Percentiles rank a stretch among this genome's conserved stretches.
These are phyloP conservation scores for Beauveria brongniartii DNA, from an alignment of 2,329 filamentous ascomycete species.

Conservation along the genomic window DNA sequence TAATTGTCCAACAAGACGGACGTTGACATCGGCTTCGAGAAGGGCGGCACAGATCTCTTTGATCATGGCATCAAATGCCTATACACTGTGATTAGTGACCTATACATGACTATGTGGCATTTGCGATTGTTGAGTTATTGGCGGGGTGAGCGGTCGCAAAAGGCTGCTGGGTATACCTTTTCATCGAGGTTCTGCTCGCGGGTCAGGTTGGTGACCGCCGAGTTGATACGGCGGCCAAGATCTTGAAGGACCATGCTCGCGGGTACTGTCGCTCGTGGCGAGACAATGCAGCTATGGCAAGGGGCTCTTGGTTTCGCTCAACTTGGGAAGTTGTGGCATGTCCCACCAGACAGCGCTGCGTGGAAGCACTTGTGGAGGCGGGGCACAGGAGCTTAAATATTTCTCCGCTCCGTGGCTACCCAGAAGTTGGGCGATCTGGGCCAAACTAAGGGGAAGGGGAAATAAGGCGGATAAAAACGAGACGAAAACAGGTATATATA, in stretches of 20 bases:
- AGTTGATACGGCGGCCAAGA: constrained; percentile 95
- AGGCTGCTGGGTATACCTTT: constrained; percentile 52
- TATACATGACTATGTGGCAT: background rate
- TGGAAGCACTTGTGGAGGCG: constrained; percentile 9
- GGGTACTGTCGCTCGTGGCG: constrained; percentile 4
- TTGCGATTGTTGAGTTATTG: background rate
- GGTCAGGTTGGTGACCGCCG: constrained; percentile 88
- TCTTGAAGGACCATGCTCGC: constrained; percentile 90
- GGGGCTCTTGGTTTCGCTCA: constrained; percentile 7
- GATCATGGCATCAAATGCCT: constrained; percentile 96
- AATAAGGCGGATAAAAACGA: background rate
- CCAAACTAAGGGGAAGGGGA: background rate
- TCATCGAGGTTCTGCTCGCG: constrained; percentile 90
- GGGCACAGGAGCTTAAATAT: constrained; percentile 11
- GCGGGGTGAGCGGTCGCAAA: constrained; percentile 2
- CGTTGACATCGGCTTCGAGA: constrained; percentile 94
- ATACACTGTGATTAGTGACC: constrained; percentile 2
- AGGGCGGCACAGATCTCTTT: constrained; percentile 97
- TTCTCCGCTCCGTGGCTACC: constrained; percentile 11
- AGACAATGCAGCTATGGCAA: constrained; percentile 1
- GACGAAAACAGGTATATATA: background rate
- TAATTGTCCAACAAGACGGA: constrained; percentile 81
- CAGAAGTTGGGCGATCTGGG: background rate
- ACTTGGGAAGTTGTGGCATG: constrained; percentile 10
- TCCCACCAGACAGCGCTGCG: constrained; percentile 5